Base-by-base conservation (phyloP, 371 early-diverging fungal species). In the Conidiobolus incongruus region DNA sequence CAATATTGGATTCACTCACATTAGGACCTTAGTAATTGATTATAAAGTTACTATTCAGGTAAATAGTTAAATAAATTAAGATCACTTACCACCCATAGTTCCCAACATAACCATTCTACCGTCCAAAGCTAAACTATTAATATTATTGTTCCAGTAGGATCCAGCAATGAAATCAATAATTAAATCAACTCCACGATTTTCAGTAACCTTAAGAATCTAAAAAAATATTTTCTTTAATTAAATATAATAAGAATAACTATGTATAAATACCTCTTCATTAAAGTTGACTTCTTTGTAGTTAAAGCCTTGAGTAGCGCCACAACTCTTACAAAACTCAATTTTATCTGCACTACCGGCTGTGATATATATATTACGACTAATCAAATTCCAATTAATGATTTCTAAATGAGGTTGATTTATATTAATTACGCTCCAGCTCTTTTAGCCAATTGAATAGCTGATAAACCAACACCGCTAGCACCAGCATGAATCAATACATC, bases 401-500 rank as follows among this genome's bases (percentile, higher is more conserved):
- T 22, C 12, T 16, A 12, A 10, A 11, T 11, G 28, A 11, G 12
- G 37, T 11, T 45, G 11, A 52, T 24, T 47, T 22, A 24, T 12
- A 12, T 1, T 35, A 60, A 64, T 62, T 66, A 73, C 69, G 81
- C 78, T 19, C 68, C 68, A 24, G 62, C 56, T 28, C 54, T 39
- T 45, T 68, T 74, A 12, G 80, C 79, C 13, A 84, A 54, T 53
- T 84, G 81, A 48, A 84, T 77, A 12, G 76, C 75, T 13, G 75
- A 73, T 8, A 72, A 65, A 11, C 80, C 78, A 5, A 84, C 81
- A 29, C 78, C 79, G 2, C 71, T 69, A 1, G 80, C 79, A 19
- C 77, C 85, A 6, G 80, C 85, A 54, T 84, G 85, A 40, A 81
- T 77, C 45, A 84, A 50, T 0, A 81, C 59, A 47, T 67, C 64